Conservation (phyloP, 2,329 filamentous ascomycete genomes). For the Verticillium alfalfae region DNA sequence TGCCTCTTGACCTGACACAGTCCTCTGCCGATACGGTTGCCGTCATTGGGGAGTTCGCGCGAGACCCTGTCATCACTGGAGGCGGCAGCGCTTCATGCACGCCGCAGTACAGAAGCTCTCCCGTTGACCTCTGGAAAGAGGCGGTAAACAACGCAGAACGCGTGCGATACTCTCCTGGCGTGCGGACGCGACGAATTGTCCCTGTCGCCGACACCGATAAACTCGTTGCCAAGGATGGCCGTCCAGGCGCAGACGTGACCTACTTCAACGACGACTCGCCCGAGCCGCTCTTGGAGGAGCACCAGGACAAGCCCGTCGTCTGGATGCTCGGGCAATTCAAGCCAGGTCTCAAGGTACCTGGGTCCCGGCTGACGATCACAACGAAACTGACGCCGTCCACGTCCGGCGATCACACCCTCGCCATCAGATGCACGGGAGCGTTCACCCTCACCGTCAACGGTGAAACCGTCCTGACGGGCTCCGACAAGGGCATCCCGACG, state of each 20-base stretch:
- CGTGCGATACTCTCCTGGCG: constrained; percentile 3
- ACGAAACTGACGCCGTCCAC: constrained; percentile 8
- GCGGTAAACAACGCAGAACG: neutral
- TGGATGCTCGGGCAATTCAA: constrained; percentile 15
- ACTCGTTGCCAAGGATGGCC: constrained; percentile 6
- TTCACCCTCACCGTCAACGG: constrained; percentile 9
- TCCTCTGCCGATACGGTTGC: constrained; percentile 21
- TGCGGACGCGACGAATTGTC: constrained; percentile 8
- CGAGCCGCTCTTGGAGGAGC: constrained; percentile 6
- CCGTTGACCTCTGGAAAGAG: constrained; percentile 5
- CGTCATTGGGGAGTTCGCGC: constrained; percentile 50
- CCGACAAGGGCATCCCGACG: constrained; percentile 7
- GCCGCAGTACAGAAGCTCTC: constrained; percentile 9
- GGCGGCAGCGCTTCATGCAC: constrained; percentile 22
- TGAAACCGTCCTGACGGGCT: constrained; percentile 6
- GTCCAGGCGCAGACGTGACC: constrained; percentile 7
- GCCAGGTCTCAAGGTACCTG: constrained; percentile 7
- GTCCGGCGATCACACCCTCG: constrained; percentile 10
- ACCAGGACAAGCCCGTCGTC: constrained; percentile 10
- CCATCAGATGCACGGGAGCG: constrained; percentile 8
- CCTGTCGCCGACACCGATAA: constrained; percentile 4
- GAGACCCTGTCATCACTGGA: constrained; percentile 24
- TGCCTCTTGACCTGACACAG: constrained; percentile 38
- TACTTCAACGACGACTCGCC: constrained; percentile 10
- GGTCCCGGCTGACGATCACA: constrained; percentile 9